Conservation (phyloP, 208 protist species). For the Leishmania turanica region DNA sequence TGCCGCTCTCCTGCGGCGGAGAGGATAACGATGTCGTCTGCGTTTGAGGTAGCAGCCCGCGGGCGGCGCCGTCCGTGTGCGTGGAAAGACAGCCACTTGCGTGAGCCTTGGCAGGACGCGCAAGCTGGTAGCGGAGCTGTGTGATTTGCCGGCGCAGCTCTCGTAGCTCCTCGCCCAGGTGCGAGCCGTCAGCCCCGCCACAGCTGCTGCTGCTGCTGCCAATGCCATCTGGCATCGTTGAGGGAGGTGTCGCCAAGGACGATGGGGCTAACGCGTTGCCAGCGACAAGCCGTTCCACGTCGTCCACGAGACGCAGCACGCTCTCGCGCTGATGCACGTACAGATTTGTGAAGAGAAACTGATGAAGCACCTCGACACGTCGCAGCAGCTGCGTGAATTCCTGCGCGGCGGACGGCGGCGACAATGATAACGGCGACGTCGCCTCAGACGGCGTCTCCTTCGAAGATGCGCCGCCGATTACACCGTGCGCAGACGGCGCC, state of each 20-base stretch:
- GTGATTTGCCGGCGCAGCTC: slow-evolving; percentile 12
- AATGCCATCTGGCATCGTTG: background rate
- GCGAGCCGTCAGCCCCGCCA: background rate
- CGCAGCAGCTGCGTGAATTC: slow-evolving; percentile 24
- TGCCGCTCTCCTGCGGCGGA: background rate
- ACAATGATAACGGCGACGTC: background rate
- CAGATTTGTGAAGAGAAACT: slow-evolving; percentile 34
- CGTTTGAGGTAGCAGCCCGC: background rate
- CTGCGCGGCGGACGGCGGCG: background rate
- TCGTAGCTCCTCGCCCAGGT: background rate
- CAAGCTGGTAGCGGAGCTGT: slow-evolving; percentile 19
- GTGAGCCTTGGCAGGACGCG: slow-evolving; percentile 1
- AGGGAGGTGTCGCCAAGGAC: background rate
- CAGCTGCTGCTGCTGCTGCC: background rate
- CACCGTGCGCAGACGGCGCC: background rate
- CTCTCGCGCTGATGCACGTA: slow-evolving; percentile 34
- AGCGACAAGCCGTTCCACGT: slow-evolving; percentile 21
- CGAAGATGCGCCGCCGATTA: background rate
- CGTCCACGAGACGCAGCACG: slow-evolving; percentile 19
- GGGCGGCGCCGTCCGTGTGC: background rate
- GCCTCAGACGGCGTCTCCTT: background rate
- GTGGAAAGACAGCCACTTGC: background rate
- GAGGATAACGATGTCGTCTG: too few relatives aligned
- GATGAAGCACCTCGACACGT: slow-evolving; percentile 21
- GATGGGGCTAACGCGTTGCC: background rate